Evolutionary conservation across 2,329 filamentous ascomycete genomes (phyloP).

Genomic region (Endoconidiophora laricicola): DNA sequence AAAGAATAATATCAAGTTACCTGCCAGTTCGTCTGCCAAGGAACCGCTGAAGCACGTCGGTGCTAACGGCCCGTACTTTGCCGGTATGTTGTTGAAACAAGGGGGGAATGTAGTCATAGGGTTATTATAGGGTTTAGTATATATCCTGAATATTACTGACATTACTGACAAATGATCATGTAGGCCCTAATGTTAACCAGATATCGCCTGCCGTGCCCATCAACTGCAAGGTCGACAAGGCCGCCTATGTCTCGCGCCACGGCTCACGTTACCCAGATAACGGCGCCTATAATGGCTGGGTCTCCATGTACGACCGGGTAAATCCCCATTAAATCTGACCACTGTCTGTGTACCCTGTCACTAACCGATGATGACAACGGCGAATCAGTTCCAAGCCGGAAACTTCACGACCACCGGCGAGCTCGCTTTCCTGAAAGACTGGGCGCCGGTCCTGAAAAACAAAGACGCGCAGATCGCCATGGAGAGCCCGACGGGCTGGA

Average conservation of each 20-base stretch:
- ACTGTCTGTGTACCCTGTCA: background rate
- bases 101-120: background rate
- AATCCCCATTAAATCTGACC: conserved; percentile 11
- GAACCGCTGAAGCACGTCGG: conserved; percentile 31
- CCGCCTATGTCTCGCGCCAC: conserved; percentile 42
- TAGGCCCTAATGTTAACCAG: conserved; percentile 37
- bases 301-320: conserved; percentile 28
- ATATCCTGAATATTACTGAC: background rate
- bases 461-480: conserved; percentile 39
- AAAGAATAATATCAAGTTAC: conserved; percentile 7
- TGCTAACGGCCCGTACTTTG: conserved; percentile 36
- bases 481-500: conserved; percentile 43
- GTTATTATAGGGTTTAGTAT: background rate
- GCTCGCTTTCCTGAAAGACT: conserved; percentile 39
- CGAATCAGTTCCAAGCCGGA: conserved; percentile 31
- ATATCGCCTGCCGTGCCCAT: conserved; percentile 38
- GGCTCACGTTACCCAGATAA: conserved; percentile 46
- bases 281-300: conserved; percentile 43
- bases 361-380: background rate
- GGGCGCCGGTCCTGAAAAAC: conserved; percentile 40
- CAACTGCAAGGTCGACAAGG: conserved; percentile 42
- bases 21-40: conserved; percentile 9
- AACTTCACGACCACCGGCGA: conserved; percentile 35
- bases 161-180: background rate
- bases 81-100: conserved; percentile 22